Evolutionary conservation across 225 moss, liverwort and hornwort genomes (phyloP).

Genomic region (Straminergon stramineum): DNA sequence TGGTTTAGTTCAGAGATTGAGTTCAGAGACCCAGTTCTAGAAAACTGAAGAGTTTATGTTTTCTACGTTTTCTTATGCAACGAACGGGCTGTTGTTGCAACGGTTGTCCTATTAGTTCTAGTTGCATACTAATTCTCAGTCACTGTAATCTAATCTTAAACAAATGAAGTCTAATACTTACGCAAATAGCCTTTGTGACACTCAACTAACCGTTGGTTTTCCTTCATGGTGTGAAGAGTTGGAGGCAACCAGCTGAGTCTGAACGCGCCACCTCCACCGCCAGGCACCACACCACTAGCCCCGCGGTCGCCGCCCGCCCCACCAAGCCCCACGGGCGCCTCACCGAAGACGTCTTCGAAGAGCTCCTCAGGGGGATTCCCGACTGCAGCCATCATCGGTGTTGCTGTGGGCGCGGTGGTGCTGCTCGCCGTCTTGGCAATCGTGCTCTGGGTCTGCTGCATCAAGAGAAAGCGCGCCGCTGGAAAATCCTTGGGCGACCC

Average conservation of each 20-base stretch:
- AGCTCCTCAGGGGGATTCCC: neutral
- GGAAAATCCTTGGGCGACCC: constrained; percentile 16
- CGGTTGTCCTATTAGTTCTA: neutral
- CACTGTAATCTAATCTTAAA: neutral
- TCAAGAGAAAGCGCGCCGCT: constrained; percentile 18
- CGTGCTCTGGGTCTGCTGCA: constrained; percentile 18
- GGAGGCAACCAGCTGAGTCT: constrained; percentile 32
- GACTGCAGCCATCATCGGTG: constrained; percentile 21
- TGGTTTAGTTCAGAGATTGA: no score
- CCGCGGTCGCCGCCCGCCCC: neutral
- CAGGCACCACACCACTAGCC: constrained; percentile 7
- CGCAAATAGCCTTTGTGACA: neutral
- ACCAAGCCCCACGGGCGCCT: neutral
- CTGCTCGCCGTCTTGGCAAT: constrained; percentile 8
- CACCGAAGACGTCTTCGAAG: neutral
- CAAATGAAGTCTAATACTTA: neutral
- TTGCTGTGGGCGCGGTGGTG: constrained; percentile 19
- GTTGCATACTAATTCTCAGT: neutral
- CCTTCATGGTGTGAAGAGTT: neutral
- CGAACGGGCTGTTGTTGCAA: neutral
- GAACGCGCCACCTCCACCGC: constrained; percentile 44
- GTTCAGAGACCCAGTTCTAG: neutral
- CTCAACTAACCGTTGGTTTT: neutral
- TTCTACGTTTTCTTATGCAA: neutral
- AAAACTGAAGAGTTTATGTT: neutral